Conservation (phyloP, 2,329 filamentous ascomycete species). For the Fusarium musae region DNA sequence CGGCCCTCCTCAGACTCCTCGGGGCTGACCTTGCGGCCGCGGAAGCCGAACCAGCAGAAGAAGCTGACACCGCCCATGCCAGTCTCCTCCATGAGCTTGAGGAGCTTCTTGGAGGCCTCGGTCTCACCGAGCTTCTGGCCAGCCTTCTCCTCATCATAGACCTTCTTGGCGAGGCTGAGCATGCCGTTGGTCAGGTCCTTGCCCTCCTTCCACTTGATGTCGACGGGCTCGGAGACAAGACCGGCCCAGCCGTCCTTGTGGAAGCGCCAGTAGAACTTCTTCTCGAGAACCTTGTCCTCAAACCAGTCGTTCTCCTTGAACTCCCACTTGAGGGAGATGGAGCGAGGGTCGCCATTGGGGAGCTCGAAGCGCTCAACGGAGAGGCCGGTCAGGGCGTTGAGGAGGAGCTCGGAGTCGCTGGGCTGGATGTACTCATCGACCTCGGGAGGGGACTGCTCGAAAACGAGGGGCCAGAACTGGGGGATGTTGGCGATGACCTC, state of each 20-base stretch:
- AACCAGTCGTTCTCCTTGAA: constrained; percentile 88
- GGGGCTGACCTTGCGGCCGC: constrained; percentile 73
- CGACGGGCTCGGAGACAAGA: constrained; percentile 87
- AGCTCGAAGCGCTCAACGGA: constrained; percentile 86
- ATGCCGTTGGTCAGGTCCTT: constrained; percentile 87
- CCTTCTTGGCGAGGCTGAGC: constrained; percentile 75
- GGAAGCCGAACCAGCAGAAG: constrained; percentile 90
- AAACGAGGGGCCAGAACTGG: constrained; percentile 94
- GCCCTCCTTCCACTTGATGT: constrained; percentile 83
- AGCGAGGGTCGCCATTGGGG: constrained; percentile 80
- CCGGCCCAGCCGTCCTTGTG: constrained; percentile 75
- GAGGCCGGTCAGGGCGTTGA: constrained; percentile 73
- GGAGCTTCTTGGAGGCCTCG: constrained; percentile 61
- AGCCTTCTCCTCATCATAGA: constrained; percentile 69
- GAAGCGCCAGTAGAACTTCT: constrained; percentile 89
- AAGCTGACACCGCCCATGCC: constrained; percentile 78
- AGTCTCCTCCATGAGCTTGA: constrained; percentile 67
- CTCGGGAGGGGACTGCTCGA: constrained; percentile 86
- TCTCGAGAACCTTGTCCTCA: constrained; percentile 80
- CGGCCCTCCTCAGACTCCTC: constrained; percentile 75
- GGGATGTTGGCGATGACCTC: constrained; percentile 77
- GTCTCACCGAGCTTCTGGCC: constrained; percentile 56
- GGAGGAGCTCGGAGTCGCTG: constrained; percentile 78
- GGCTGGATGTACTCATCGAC: constrained; percentile 90
- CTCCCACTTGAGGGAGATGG: constrained; percentile 79